Base-by-base conservation (phyloP, 1,284 basidiomycete genomes). In the Ustilago shanxiensis region DNA sequence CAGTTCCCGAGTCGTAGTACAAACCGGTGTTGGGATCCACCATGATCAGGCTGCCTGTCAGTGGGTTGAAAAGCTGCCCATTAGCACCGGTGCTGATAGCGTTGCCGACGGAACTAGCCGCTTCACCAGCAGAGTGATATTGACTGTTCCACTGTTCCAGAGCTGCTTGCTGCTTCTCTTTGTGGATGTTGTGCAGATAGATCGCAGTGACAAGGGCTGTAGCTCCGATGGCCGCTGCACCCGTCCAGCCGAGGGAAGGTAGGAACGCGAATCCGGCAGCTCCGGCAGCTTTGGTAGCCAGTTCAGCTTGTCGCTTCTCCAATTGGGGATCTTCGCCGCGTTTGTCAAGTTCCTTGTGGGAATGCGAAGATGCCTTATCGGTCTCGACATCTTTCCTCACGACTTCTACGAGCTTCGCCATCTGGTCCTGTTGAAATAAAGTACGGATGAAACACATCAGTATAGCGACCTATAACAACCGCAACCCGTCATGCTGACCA, bases 61-160 rank as follows among this genome's bases (percentile, higher is more conserved):
- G 45, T 6, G 74, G 74, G 47, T 77, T 77, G 62, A 77, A 68
- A 1, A 77, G 63, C 53, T 72, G 69, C 0, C 74, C 74, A 33
- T 62, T 65, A 24, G 59, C 55, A 5, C 74, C 74, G 8, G 69
- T 72, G 29, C 14, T 33, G 52, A 77, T 72, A n/a, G 69, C 65
- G 16, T 72, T 77, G 16, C 74, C 74, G 3, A 68, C 59, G 1
- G 61, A 50, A 20, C 58, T 39, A 14, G 74, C 74, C 0, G 74
- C 74, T 1, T 72, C 69, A 20, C 69, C 66, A 1, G 69, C 54
- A 1, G 61, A 61, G 47, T 69, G 69, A 24, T 33, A 68, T 16
- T 66, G 35, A 37, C 62, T 63, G 57, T 63, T 62, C 22, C 24
- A 72, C 14, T 59, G 31, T 1, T 55, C 44, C 18, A 52, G n/a